Evolutionary conservation across 352 stramenopile species (phyloP), one percentile per base, ranked within the genome.

Genomic region (Phytophthora macrochlamydospora): DNA sequence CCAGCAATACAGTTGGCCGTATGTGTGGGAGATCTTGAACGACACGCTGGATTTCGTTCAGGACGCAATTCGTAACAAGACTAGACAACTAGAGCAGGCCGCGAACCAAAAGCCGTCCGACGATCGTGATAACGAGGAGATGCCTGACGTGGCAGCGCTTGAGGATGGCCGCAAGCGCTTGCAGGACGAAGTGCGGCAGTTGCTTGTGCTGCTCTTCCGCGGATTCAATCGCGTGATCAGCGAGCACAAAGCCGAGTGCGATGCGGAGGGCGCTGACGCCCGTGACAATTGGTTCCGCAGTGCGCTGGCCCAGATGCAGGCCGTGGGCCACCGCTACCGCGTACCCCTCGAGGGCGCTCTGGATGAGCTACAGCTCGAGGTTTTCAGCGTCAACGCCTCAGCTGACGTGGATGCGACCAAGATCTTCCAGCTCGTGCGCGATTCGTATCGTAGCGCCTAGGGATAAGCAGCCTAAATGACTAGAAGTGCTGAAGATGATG

Each of bases 1-100:
- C 18, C 87, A 94, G 73, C 87, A 95, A 62, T 95, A 93, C 71
- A 94, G 87, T 70, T 95, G 87, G 87, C 87, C 86, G 37, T 95
- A 95, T 60, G 83, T 95, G 48, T 95, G 87, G 87, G 81, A 80
- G 4, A 93, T 95, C 46, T 54, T 93, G 37, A 74, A 90, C 54
- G 84, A 91, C 42, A 91, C 87, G 28, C 45, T 95, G 30, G 72
- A 66, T 29, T 89, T 89, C 31, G 57, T 91, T 33, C 71, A 86
- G 52, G 69, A 75, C 8, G 59, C 62, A 28, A 85, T 87, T 51
- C 32, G 24, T 9, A 51, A 62, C 4, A 82, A 81, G 53, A 73
- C 75, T 38, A 62, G 66, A 29, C 63, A 76, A 40, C 62, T 85
- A 46, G 71, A 79, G 52, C 53, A 67, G 37, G 48, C 51, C 35